A percentile compares a stretch with the other conserved stretches of the same genome.
Conservation (phyloP, 2,329 filamentous ascomycete species). For the Aspergillus sp. region DNA sequence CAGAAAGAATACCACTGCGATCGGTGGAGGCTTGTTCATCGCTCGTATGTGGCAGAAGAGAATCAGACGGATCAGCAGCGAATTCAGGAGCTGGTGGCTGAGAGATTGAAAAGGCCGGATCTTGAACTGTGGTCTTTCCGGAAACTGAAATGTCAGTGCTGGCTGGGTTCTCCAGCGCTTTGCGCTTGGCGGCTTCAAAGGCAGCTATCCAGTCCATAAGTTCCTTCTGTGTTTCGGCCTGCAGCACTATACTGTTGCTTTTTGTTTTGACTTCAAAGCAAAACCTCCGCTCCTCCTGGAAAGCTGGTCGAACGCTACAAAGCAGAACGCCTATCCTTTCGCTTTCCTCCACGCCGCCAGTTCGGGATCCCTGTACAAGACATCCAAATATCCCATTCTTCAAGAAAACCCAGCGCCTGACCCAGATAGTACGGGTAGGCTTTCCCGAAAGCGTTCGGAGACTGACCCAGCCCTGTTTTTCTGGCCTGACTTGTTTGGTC, state of each 20-base stretch:
- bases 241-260: conserved; percentile 79
- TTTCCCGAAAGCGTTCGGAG: conserved; percentile 78
- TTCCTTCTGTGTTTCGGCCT: conserved; percentile 87
- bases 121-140: conserved; percentile 43
- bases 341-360: conserved; percentile 83
- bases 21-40: conserved; percentile 56
- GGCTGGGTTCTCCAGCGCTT: conserved; percentile 71
- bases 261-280: conserved; percentile 99
- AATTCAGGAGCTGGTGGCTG: conserved; percentile 86
- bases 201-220: conserved; percentile 92
- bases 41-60: conserved; percentile 51
- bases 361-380: conserved; percentile 74
- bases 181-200: conserved; percentile 91
- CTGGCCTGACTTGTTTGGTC: conserved; percentile 46
- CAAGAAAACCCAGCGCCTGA: conserved; percentile 90
- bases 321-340: conserved; percentile 94
- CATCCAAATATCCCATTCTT: conserved; percentile 95
- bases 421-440: conserved; percentile 84
- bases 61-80: conserved; percentile 71
- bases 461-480: conserved; percentile 96
- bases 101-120: conserved; percentile 86
- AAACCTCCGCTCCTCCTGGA: conserved; percentile 89
- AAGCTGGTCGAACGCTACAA: conserved; percentile 85
- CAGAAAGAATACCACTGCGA: conserved; percentile 58
- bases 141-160: conserved; percentile 45